Evolutionary conservation across 306 rosid genomes (phyloP).

Genomic region (Oemleria cerasiformis): DNA sequence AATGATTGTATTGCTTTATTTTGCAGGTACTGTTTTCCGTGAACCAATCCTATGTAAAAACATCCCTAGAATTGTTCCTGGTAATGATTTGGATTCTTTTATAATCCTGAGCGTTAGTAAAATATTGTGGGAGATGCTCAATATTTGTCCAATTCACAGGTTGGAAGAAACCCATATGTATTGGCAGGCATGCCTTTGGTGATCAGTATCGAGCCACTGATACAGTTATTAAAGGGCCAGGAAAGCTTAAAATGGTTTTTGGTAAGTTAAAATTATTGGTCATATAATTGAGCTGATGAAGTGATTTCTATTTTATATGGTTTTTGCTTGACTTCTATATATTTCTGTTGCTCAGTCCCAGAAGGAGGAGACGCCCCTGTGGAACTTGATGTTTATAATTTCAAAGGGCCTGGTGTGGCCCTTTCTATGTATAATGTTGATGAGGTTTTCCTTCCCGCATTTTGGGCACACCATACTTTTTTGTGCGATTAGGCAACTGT

Average conservation of each 20-base stretch:
- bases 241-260: conserved; percentile 91
- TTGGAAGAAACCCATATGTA: conserved; percentile 97
- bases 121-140: conserved; percentile 23
- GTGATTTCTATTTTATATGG: neutral
- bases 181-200: conserved; percentile 98
- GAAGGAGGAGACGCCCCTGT: conserved; percentile 60
- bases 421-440: conserved; percentile 95
- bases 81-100: conserved; percentile 42
- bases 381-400: conserved; percentile 78
- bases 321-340: conserved; percentile 19
- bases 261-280: conserved; percentile 49
- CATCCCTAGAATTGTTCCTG: conserved; percentile 70
- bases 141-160: conserved; percentile 56
- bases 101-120: conserved; percentile 22
- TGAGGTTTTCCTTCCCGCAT: conserved; percentile 52
- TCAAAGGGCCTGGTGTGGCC: conserved; percentile 91
- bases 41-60: conserved; percentile 89
- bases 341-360: conserved; percentile 56
- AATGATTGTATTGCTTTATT: neutral
- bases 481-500: neutral
- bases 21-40: conserved; percentile 87
- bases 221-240: conserved; percentile 64
- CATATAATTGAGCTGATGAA: conserved; percentile 15
- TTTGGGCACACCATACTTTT: conserved; percentile 3
- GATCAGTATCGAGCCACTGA: conserved; percentile 99